Evolutionary conservation across 176 grass and related monocot species (phyloP).

Genomic region (Rhipidocladum racemiflorum): DNA sequence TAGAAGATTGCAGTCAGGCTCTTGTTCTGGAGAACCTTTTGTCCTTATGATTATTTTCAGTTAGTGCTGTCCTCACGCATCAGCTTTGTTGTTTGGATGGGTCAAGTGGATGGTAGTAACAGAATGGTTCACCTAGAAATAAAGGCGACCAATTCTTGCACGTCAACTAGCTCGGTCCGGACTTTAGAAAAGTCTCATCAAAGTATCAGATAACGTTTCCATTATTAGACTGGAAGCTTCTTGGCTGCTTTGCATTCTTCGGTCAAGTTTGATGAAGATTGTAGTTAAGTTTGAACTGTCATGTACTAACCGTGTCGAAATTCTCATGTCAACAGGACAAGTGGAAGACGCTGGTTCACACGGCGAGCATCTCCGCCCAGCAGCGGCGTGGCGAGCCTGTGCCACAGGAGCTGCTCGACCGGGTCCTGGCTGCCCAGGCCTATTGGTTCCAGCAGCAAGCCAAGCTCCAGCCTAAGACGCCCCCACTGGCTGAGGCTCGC

Average conservation of each 20-base stretch:
- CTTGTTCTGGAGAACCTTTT: conserved; percentile 21
- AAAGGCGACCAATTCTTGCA: conserved; percentile 50
- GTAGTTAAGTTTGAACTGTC: conserved; percentile 31
- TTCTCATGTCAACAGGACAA: conserved; percentile 80
- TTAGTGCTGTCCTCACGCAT: conserved; percentile 46
- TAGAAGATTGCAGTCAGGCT: conserved; percentile 19
- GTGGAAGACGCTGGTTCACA: conserved; percentile 99
- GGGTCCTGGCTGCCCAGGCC: conserved; percentile 78
- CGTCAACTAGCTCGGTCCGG: conserved; percentile 49
- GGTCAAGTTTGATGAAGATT: conserved; percentile 48
- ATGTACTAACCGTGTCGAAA: conserved; percentile 57
- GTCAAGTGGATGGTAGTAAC: conserved; percentile 34
- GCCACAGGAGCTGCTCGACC: conserved; percentile 86
- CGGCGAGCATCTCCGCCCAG: conserved; percentile 92
- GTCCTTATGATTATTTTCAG: conserved; percentile 44
- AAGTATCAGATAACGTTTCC: conserved; percentile 42
- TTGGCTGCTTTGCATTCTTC: conserved; percentile 34
- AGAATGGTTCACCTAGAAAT: conserved; percentile 52
- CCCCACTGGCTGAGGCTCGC: conserved; percentile 58
- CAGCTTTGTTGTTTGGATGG: conserved; percentile 44
- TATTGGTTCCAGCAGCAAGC: conserved; percentile 98
- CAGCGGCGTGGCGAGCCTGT: conserved; percentile 92
- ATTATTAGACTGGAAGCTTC: conserved; percentile 55
- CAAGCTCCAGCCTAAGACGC: conserved; percentile 81
- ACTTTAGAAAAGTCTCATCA: conserved; percentile 28